phyloP scores from a whole-genome alignment of 768 basidiomycete species.

The Lentinula lateritia region DNA sequence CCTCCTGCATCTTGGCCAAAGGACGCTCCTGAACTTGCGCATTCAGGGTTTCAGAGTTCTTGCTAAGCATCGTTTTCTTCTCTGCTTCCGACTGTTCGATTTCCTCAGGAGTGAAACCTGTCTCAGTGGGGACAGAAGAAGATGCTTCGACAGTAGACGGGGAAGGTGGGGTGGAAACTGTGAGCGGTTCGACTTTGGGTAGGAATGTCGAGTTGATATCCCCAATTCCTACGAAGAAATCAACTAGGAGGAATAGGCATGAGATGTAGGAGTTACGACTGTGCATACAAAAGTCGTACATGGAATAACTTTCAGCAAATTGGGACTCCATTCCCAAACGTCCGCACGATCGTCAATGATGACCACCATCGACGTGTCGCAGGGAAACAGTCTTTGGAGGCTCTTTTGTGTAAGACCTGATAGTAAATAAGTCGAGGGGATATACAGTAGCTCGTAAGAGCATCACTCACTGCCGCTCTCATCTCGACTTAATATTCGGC shows the following conservation, averaged over 20 bases:
- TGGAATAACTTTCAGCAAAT: conserved; percentile 93
- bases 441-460: neutral
- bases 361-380: conserved; percentile 97
- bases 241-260: conserved; percentile 50
- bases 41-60: conserved; percentile 73
- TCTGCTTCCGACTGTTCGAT: conserved; percentile 37
- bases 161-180: conserved; percentile 26
- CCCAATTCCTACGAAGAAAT: conserved; percentile 97
- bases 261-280: conserved; percentile 1
- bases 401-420: conserved; percentile 88
- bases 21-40: conserved; percentile 84
- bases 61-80: conserved; percentile 54
- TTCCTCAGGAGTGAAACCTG: conserved; percentile 28
- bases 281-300: conserved; percentile 46
- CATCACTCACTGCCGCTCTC: conserved; percentile 86
- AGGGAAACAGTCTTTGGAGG: conserved; percentile 88
- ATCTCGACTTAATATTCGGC: conserved; percentile 85
- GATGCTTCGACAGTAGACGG: conserved; percentile 11
- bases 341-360: conserved; percentile 98
- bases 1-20: conserved; percentile 83
- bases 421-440: conserved; percentile 10
- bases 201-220: conserved; percentile 97
- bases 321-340: conserved; percentile 98
- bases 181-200: conserved; percentile 65
- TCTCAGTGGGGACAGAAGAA: conserved; percentile 9